Percentiles rank a stretch among this genome's conserved stretches.
phyloP scores from a whole-genome alignment of 1,284 basidiomycete species.

The Sphagnurus paluster region DNA sequence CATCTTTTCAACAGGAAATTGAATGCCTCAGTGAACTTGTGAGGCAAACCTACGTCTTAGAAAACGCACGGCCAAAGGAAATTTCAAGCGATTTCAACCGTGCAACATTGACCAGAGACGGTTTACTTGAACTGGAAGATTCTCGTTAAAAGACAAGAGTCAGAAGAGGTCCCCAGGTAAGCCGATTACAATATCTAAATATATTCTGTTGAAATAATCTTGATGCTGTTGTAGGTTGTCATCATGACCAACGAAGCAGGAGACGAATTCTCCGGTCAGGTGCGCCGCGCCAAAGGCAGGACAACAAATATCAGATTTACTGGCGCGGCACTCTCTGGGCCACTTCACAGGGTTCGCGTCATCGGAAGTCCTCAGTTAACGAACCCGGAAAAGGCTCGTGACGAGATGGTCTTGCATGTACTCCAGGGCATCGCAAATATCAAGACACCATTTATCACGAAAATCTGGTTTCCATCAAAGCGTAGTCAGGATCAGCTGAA shows the following conservation, averaged over 20 bases:
- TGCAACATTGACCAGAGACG: slow-evolving; percentile 15
- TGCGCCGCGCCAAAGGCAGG: slow-evolving; percentile 28
- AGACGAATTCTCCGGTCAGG: slow-evolving; percentile 27
- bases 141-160: slow-evolving; percentile 37
- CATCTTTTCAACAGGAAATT: slow-evolving; percentile 24
- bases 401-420: slow-evolving; percentile 31
- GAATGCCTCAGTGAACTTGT: slow-evolving; percentile 24
- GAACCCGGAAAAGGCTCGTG: slow-evolving; percentile 34
- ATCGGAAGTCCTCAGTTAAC: slow-evolving; percentile 36
- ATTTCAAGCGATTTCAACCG: slow-evolving; percentile 23
- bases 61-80: slow-evolving; percentile 26
- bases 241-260: slow-evolving; percentile 29
- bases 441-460: slow-evolving; percentile 29
- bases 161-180: slow-evolving; percentile 31
- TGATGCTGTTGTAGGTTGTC: slow-evolving; percentile 24
- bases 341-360: slow-evolving; percentile 30
- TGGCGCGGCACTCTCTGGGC: slow-evolving; percentile 15
- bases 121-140: slow-evolving; percentile 28
- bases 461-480: slow-evolving; percentile 32
- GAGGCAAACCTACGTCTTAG: slow-evolving; percentile 27
- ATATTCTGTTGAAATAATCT: no score
- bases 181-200: neutral
- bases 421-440: slow-evolving; percentile 29
- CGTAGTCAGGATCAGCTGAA: slow-evolving; percentile 5
- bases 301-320: slow-evolving; percentile 28